Percentiles rank a stretch among this genome's conserved stretches.
phyloP scores from a whole-genome alignment of 768 basidiomycete genomes.

The Termitomyces sp. region DNA sequence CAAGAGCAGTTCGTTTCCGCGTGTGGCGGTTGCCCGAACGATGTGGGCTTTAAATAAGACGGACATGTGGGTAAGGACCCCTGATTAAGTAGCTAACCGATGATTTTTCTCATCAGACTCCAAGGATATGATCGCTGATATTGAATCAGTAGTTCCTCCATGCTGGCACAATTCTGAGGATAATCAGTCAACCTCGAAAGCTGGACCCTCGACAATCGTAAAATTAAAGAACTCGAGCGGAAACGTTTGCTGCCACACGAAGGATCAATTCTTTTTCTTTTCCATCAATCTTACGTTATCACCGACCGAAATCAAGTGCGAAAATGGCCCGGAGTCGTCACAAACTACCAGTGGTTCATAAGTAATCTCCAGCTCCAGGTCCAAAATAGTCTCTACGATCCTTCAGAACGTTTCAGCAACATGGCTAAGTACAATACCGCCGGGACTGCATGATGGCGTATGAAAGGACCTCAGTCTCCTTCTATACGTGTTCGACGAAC shows the following conservation, averaged over 20 bases:
- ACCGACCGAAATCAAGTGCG: too few species aligned
- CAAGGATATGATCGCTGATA: neutral
- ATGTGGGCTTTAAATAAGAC: neutral
- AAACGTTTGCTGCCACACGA: neutral
- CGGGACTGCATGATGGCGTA: neutral
- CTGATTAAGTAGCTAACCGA: neutral
- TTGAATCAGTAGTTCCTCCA: neutral
- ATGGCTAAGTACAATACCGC: neutral
- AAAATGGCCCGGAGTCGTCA: too few species aligned
- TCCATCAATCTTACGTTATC: neutral
- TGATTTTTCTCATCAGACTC: neutral
- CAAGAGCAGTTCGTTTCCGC: conserved; percentile 4
- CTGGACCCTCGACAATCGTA: neutral
- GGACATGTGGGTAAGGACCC: neutral
- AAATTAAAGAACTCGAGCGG: too few species aligned
- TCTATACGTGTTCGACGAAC: neutral
- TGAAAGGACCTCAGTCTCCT: neutral
- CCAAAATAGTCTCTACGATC: neutral
- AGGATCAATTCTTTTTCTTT: neutral
- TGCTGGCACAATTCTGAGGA: neutral
- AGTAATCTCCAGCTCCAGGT: neutral
- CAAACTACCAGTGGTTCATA: neutral
- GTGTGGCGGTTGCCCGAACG: neutral
- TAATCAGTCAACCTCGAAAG: neutral
- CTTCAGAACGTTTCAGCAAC: neutral